These are phyloP conservation scores for Veloboletus limbatus DNA, from an alignment of 1,284 basidiomycete species.

Conservation along the genomic window DNA sequence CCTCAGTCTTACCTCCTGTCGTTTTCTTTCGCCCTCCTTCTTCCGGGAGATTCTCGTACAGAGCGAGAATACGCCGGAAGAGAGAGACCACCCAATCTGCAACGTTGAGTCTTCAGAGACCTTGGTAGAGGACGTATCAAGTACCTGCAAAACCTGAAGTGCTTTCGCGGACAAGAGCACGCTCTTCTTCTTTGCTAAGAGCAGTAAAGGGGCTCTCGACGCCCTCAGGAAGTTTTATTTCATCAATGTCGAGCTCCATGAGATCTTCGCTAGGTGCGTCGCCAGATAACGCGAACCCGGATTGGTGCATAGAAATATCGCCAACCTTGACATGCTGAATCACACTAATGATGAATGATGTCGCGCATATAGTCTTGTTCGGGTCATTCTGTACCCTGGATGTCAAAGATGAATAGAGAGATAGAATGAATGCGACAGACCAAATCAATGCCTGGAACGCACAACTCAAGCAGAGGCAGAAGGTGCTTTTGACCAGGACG, in stretches of 20 bases:
- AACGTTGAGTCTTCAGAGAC: constrained; percentile 8
- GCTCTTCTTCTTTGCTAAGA: constrained; percentile 69
- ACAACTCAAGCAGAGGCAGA: constrained; percentile 85
- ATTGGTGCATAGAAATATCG: constrained; percentile 65
- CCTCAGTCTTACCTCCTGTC: constrained; percentile 85
- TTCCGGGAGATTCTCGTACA: constrained; percentile 94
- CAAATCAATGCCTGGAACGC: constrained; percentile 88
- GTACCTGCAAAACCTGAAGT: constrained; percentile 78
- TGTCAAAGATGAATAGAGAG: constrained; percentile 4
- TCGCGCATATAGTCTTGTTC: constrained; percentile 82
- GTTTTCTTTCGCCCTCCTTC: constrained; percentile 81
- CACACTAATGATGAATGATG: constrained; percentile 76
- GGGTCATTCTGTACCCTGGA: constrained; percentile 74
- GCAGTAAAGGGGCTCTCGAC: constrained; percentile 50
- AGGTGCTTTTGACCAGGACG: constrained; percentile 87
- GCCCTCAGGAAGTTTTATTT: constrained; percentile 50
- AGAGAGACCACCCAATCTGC: constrained; percentile 88
- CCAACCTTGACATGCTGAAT: constrained; percentile 83
- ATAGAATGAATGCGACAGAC: constrained; percentile 39
- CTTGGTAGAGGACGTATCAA: constrained; percentile 12
- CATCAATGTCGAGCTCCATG: constrained; percentile 51
- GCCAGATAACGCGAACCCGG: constrained; percentile 50
- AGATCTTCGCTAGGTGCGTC: constrained; percentile 52
- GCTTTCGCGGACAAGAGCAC: constrained; percentile 70
- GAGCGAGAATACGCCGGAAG: constrained; percentile 79